Evolutionary conservation across 2,329 filamentous ascomycete genomes (phyloP), one percentile per base, ranked within the genome.

Genomic region (Phyllosticta ampelicida): DNA sequence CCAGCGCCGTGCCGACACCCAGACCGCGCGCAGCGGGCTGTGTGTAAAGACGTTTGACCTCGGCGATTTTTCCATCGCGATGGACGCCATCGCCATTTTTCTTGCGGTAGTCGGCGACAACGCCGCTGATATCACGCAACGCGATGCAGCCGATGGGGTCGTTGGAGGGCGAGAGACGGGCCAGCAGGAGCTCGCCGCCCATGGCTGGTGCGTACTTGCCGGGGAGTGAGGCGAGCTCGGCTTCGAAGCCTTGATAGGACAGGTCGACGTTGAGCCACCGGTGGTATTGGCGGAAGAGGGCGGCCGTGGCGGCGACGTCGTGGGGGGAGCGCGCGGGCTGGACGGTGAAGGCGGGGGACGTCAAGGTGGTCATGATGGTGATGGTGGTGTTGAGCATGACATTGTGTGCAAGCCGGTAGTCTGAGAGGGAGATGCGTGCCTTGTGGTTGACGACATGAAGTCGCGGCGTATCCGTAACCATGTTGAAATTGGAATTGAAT

Each of bases 11-110:
- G 1, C 80, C 80, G 1, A 80, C 65, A 0, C 80, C 79, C 11
- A 72, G 62, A 2, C 80, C 78, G 21, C 81, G 74, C 1, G 75
- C 74, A 48, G 70, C 64, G 0, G 78, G 77, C 1, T 69, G 60
- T 9, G 81, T 74, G 62, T 81, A 85, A 0, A 85, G 70, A 1
- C 81, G 73, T 65, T 85, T 85, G 71, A 84, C 78, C 65, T 85
- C 82, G 63, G 76, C 56, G 26, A 54, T 49, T 36, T 16, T 16
- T 48, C 10, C 9, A 5, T 44, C 16, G 21, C 29, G n/a, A 9
- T 23, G n/a, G 28, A 1, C 28, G 9, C 5, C 18, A 48, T 9
- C 6, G 28, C 20, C 23, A 16, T 23, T n/a, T 6, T 26, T 16
- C 49, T 19, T 9, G n/a, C 29, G 16, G 51, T 51, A 29, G 36